A percentile compares a stretch with the other conserved stretches of the same genome.
These are phyloP conservation scores for Pisolithus thermaeus DNA, from an alignment of 1,284 basidiomycete genomes.

Conservation along the genomic window DNA sequence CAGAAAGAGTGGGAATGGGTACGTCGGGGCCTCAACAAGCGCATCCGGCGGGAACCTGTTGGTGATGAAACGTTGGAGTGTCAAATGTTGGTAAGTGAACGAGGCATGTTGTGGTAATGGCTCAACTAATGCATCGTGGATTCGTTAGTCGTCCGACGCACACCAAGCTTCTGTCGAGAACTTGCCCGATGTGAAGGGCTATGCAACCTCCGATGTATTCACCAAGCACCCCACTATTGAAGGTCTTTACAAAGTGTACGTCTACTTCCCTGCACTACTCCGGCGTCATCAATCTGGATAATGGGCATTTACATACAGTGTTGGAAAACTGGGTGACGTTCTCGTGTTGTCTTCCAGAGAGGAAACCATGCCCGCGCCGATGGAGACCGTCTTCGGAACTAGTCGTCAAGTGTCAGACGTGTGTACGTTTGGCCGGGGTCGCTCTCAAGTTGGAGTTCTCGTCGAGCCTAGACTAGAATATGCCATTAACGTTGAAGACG, in stretches of 20 bases:
- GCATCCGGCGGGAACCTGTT: constrained; percentile 18
- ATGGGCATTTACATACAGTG: constrained; percentile 7
- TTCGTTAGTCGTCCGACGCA: constrained; percentile 8
- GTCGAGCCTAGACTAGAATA: constrained; percentile 18
- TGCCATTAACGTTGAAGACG: constrained; percentile 16
- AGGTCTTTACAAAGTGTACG: constrained; percentile 33
- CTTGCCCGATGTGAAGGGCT: constrained; percentile 28
- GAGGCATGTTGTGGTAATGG: too few species aligned
- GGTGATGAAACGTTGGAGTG: constrained; percentile 18
- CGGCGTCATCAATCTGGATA: background rate
- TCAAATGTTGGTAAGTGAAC: constrained; percentile 20
- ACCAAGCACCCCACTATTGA: constrained; percentile 27
- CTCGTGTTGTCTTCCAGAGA: constrained; percentile 17
- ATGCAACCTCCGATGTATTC: constrained; percentile 30
- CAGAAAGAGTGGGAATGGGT: constrained; percentile 21
- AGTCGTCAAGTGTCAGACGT: constrained; percentile 9
- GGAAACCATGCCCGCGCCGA: constrained; percentile 19
- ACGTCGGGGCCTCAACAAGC: constrained; percentile 13
- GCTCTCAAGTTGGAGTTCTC: constrained; percentile 20
- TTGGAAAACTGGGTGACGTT: constrained; percentile 23
- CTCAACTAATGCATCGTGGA: background rate
- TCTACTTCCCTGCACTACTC: background rate
- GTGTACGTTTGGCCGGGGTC: constrained; percentile 22
- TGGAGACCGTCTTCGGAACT: constrained; percentile 14
- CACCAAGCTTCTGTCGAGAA: constrained; percentile 27